Conservation (phyloP, 2,329 filamentous ascomycete genomes). For the Ophiostoma ips region DNA sequence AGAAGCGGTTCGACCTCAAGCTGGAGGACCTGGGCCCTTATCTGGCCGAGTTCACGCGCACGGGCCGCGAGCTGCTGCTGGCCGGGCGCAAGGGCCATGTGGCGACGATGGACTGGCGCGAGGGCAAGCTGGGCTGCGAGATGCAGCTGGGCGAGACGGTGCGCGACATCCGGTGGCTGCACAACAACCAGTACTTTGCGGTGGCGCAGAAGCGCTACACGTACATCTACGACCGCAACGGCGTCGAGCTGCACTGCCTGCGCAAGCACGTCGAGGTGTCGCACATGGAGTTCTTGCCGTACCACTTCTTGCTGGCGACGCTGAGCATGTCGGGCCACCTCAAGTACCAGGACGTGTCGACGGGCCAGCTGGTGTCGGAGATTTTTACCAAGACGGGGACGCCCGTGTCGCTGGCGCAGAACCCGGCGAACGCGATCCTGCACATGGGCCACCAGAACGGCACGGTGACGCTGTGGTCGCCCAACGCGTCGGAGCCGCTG, state of each 20-base stretch:
- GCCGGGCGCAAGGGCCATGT: constrained; percentile 88
- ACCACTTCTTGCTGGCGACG: constrained; percentile 86
- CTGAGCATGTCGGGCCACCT: constrained; percentile 70
- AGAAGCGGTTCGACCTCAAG: constrained; percentile 85
- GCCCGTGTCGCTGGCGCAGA: constrained; percentile 72
- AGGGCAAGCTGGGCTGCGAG: constrained; percentile 82
- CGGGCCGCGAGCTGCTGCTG: constrained; percentile 72
- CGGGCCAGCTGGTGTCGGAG: constrained; percentile 76
- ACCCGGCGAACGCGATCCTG: constrained; percentile 81
- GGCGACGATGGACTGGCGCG: constrained; percentile 91
- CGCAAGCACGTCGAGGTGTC: constrained; percentile 83
- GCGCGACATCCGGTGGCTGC: constrained; percentile 78
- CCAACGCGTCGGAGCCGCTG: constrained; percentile 71
- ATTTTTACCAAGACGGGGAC: constrained; percentile 73
- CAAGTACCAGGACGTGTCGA: constrained; percentile 92
- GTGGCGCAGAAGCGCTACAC: constrained; percentile 93
- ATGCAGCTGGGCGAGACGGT: constrained; percentile 76
- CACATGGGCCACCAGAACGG: constrained; percentile 93
- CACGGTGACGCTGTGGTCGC: constrained; percentile 88
- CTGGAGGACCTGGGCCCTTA: constrained; percentile 78
- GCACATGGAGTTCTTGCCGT: constrained; percentile 90
- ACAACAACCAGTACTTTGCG: constrained; percentile 89
- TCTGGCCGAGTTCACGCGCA: constrained; percentile 74
- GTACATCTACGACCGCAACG: constrained; percentile 88
- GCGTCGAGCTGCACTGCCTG: constrained; percentile 84